Conservation (phyloP, 2,329 filamentous ascomycete species). For the Parascedosporium putredinis region DNA sequence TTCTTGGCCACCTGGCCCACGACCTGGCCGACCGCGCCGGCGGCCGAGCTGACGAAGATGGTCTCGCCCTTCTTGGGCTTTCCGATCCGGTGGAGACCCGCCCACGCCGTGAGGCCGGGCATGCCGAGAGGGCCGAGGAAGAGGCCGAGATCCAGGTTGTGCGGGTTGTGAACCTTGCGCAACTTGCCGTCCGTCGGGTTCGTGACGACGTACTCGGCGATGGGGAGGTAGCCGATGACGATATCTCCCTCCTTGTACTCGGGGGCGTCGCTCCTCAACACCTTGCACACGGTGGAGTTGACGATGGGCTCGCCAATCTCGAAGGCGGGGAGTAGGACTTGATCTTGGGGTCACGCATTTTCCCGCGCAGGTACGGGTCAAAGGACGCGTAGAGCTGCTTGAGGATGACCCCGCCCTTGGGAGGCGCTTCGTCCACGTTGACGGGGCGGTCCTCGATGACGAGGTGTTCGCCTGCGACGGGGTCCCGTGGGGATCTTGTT, state of each 20-base stretch:
- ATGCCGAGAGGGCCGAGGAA: conserved; percentile 61
- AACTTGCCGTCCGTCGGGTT: conserved; percentile 30
- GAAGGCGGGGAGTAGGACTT: conserved; percentile 52
- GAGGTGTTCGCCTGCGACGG: conserved; percentile 62
- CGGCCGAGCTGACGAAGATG: conserved; percentile 72
- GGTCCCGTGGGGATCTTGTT: conserved; percentile 58
- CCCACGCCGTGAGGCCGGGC: conserved; percentile 59
- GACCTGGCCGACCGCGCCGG: conserved; percentile 71
- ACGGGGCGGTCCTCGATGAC: conserved; percentile 55
- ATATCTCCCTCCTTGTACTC: conserved; percentile 60
- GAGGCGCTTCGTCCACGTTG: conserved; percentile 50
- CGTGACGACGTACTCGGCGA: conserved; percentile 57
- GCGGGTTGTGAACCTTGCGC: conserved; percentile 56
- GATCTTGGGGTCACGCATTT: conserved; percentile 55
- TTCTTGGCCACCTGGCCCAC: conserved; percentile 78
- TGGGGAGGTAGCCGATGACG: conserved; percentile 44
- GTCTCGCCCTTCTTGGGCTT: conserved; percentile 57
- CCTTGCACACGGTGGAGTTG: conserved; percentile 54
- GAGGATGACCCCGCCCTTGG: conserved; percentile 55
- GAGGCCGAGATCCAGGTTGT: conserved; percentile 52
- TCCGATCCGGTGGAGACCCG: conserved; percentile 55
- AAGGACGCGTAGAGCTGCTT: conserved; percentile 66
- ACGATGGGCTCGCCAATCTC: conserved; percentile 51
- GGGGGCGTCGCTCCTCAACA: conserved; percentile 56
- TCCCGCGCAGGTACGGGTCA: conserved; percentile 76